Evolutionary conservation across 129 eudicot genomes (phyloP), one percentile per base, ranked within the genome.

Genomic region (Gnaphalium uliginosum): DNA sequence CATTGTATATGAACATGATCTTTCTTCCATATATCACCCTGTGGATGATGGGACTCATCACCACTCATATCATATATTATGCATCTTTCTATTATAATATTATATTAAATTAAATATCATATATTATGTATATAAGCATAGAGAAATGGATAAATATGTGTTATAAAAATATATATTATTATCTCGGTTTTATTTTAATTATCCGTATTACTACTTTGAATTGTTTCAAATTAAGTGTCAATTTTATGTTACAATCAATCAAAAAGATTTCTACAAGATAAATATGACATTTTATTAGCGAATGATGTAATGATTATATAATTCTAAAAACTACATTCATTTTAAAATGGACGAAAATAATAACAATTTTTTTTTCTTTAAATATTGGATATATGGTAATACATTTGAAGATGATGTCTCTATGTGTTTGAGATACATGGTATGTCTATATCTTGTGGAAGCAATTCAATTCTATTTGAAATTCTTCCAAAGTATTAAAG

Each of bases 31-130:
- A n/a, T n/a, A 60, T 76, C 83, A 43, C 54, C 68, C 87, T 84
- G 83, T 83, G 62, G 80, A 60, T 82, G 96, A 89, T 86, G 90
- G 84, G 90, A 93, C 96, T 82, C 41, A 72, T 57, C 92, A 85
- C 87, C 92, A 83, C 43, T 33, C 64, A 67, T 67, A 66, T 25
- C 76, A 27, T 59, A 22, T 67, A 32, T 62, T 23, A 71, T 35
- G 14, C 27, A 65, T 21, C 25, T 26, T 46, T 48, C 43, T 78
- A 23, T 63, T 72, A 76, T 79, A 1, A 30, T 33, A 7, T 1
- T 33, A 33, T 6, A 6, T 0, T 0, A 6, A 6, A 33, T 33
- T 33, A 33, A 6, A 33, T 33, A 33, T 33, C 5, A 5, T 29
- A 29, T 29, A 29, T 29, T 29, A 29, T 1, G 4, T 29, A 29